Conservation (phyloP, 1,139 yeast species). For the Blastobotrys indianensis region DNA sequence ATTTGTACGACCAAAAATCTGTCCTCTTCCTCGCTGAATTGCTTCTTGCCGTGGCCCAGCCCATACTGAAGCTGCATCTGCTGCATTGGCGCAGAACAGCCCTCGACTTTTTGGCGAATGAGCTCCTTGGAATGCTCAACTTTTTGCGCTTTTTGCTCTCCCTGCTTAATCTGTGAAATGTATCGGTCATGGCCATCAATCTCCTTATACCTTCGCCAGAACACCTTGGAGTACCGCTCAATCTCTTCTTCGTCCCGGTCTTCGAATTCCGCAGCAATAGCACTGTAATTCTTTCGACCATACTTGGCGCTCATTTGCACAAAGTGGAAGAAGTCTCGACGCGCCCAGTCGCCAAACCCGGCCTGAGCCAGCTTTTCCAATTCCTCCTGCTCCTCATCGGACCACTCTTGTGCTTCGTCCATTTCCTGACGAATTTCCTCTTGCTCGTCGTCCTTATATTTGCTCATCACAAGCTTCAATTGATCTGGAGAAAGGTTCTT, state of each 20-base stretch:
- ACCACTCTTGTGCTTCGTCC: constrained; percentile 62
- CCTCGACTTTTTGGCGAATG: constrained; percentile 57
- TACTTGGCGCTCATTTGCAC: constrained; percentile 73
- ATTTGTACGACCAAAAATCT: constrained; percentile 70
- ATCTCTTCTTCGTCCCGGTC: constrained; percentile 68
- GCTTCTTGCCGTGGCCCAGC: constrained; percentile 80
- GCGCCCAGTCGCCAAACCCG: constrained; percentile 77
- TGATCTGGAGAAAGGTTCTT: constrained; percentile 42
- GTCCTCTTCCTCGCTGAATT: constrained; percentile 82
- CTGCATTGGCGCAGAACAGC: constrained; percentile 63
- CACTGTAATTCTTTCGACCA: constrained; percentile 60
- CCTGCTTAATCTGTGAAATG: constrained; percentile 76
- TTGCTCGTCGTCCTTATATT: constrained; percentile 54
- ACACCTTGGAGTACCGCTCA: constrained; percentile 56
- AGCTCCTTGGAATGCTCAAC: constrained; percentile 60
- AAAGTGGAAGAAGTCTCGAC: constrained; percentile 83
- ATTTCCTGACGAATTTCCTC: constrained; percentile 73
- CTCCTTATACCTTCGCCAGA: constrained; percentile 67
- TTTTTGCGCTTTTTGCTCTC: constrained; percentile 72
- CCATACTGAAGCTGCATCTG: constrained; percentile 75
- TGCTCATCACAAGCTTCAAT: constrained; percentile 50
- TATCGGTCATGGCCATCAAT: constrained; percentile 86
- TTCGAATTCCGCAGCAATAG: constrained; percentile 58
- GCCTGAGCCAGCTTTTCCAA: constrained; percentile 56
- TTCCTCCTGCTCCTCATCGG: constrained; percentile 63